These are phyloP conservation scores for Anthoceros angustus DNA, from an alignment of 225 moss, liverwort and hornwort genomes.

Conservation along the genomic window DNA sequence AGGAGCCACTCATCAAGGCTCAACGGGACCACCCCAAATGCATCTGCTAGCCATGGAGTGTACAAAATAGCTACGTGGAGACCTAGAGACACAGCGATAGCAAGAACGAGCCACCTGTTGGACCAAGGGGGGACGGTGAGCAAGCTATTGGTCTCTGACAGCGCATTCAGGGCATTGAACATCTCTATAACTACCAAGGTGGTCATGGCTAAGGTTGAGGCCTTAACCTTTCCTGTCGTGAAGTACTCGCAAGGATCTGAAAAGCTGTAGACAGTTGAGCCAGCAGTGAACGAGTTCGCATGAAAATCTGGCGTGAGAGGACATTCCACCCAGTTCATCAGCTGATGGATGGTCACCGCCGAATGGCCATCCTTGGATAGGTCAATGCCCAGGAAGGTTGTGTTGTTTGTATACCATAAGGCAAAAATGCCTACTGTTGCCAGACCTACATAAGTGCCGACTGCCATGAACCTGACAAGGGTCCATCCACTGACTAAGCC, in stretches of 20 bases:
- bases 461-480: conserved; percentile 35
- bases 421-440: conserved; percentile 45
- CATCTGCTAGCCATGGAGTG: conserved; percentile 30
- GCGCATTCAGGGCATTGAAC: conserved; percentile 46
- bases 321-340: conserved; percentile 39
- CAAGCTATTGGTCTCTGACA: conserved; percentile 44
- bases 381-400: conserved; percentile 34
- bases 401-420: conserved; percentile 39
- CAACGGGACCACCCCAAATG: conserved; percentile 36
- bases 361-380: conserved; percentile 32
- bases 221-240: conserved; percentile 37
- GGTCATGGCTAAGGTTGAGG: conserved; percentile 40
- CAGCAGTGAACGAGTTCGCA: conserved; percentile 21
- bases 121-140: conserved; percentile 35
- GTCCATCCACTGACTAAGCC: conserved; percentile 34
- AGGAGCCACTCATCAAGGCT: conserved; percentile 37
- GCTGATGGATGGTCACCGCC: conserved; percentile 30
- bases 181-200: conserved; percentile 45
- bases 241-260: conserved; percentile 40
- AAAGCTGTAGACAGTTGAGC: conserved; percentile 21
- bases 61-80: conserved; percentile 35
- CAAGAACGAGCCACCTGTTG: conserved; percentile 32
- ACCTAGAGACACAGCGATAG: conserved; percentile 35
- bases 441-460: conserved; percentile 31
- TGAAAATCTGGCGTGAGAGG: conserved; percentile 30